Percentiles rank a stretch among this genome's conserved stretches.
phyloP scores from a whole-genome alignment of 768 basidiomycete species.

The Boletus fagicola region DNA sequence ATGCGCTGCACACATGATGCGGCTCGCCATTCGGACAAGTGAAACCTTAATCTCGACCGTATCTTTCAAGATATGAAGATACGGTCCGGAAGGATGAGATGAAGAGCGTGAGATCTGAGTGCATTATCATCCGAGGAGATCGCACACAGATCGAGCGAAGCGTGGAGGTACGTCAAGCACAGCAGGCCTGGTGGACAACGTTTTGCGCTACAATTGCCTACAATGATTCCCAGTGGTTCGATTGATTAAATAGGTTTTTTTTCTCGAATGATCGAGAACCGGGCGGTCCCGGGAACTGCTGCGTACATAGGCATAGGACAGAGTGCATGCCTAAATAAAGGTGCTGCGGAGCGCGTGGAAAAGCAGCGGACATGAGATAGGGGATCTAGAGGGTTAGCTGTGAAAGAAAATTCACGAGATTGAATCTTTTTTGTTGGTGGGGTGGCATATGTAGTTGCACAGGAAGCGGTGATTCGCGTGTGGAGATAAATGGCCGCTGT shows the following conservation, averaged over 20 bases:
- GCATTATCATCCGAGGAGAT: constrained; percentile 27
- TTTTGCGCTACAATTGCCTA: constrained; percentile 2
- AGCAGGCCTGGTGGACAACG: constrained; percentile 3
- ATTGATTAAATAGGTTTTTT: constrained; percentile 4
- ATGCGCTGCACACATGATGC: constrained; percentile 11
- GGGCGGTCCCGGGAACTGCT: constrained; percentile 24
- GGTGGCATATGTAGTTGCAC: not conserved
- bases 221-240: not conserved
- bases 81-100: not conserved
- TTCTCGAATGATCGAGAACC: constrained; percentile 7
- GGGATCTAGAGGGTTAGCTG: not conserved
- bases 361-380: constrained; percentile 10
- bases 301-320: too few species aligned
- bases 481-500: not conserved
- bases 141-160: not conserved
- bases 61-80: constrained; percentile 16
- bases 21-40: not conserved
- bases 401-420: not conserved
- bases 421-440: not conserved
- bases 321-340: constrained; percentile 3
- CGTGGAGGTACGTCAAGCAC: constrained; percentile 18
- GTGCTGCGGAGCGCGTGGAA: constrained; percentile 17
- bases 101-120: constrained; percentile 1
- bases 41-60: constrained; percentile 19
- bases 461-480: not conserved